Percentiles rank a stretch among this genome's conserved stretches.
Evolutionary conservation across 768 basidiomycete species (phyloP).

Genomic region (Dendrothele bispora): DNA sequence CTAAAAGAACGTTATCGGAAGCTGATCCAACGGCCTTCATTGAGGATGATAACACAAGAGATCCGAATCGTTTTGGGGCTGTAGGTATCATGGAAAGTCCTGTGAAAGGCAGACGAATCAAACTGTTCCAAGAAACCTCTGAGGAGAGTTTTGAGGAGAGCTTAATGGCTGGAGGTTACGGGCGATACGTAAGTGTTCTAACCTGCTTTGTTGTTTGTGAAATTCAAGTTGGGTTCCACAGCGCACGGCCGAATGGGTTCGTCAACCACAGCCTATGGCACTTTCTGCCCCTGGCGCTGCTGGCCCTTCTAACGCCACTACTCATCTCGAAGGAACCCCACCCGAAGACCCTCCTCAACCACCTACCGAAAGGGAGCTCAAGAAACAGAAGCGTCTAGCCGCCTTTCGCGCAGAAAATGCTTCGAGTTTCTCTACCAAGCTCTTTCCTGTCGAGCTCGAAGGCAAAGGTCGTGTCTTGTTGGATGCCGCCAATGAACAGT

Average conservation of each 20-base stretch:
- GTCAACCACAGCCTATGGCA: conserved; percentile 51
- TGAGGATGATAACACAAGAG: conserved; percentile 32
- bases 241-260: conserved; percentile 63
- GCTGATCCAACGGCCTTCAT: conserved; percentile 34
- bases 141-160: conserved; percentile 86
- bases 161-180: conserved; percentile 80
- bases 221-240: conserved; percentile 24
- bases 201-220: not conserved
- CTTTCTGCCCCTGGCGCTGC: conserved; percentile 37
- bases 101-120: conserved; percentile 67
- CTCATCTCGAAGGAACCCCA: conserved; percentile 38
- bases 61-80: conserved; percentile 22
- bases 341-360: conserved; percentile 25
- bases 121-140: conserved; percentile 78
- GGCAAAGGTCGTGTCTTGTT: conserved; percentile 73
- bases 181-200: conserved; percentile 59
- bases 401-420: conserved; percentile 57
- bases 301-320: conserved; percentile 43
- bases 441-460: conserved; percentile 65
- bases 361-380: conserved; percentile 59
- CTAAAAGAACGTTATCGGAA: conserved; percentile 47
- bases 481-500: conserved; percentile 48
- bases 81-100: conserved; percentile 73
- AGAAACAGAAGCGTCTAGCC: conserved; percentile 65
- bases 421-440: conserved; percentile 32